Base-by-base conservation (phyloP, 2,329 filamentous ascomycete genomes). In the Xylaria sp. region DNA sequence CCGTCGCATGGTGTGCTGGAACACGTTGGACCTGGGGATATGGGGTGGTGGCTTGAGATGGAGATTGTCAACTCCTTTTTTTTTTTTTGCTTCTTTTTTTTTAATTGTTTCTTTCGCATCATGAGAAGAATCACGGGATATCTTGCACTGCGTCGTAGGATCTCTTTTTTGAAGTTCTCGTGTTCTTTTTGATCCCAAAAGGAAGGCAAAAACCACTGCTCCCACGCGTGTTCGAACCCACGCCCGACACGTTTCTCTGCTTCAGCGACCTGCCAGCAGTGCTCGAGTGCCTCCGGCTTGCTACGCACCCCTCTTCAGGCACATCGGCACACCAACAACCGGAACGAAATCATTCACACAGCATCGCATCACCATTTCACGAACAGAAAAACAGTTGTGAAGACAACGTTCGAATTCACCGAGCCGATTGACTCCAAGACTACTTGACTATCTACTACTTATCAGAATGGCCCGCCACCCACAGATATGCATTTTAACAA, bases 1-100 rank as follows among this genome's bases (percentile, higher is more conserved):
- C 84, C 85, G 83, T 86, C 80, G 80, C 79, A 79, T 87, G 84
- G 85, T 85, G 84, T 77, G 78, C 76, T 84, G 85, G 85, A 88
- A 81, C 74, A 86, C 85, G 83, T 80, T 80, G 79, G 78, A 79
- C 76, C 78, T 72, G 78, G 81, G 82, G 82, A 74, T 76, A 81
- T 86, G 83, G 80, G 78, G 76, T 78, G 75, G 75, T 70, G 72
- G 72, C 71, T 74, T 74, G 78, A 79, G 82, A 82, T 83, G 78
- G 82, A 78, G 76, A 77, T 72, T 67, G 76, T 75, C 80, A 67
- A 83, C 80, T 77, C 72, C 73, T 53, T 55, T 66, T 72, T 68
- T 68, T 72, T 75, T 74, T 75, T 71, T 67, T 70, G 62, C 68
- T 75, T 71, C 71, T 69, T 70, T 69, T 54, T 56, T 19, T 49